Conservation (phyloP, 805 yeast genomes). For the Candida koratica region DNA sequence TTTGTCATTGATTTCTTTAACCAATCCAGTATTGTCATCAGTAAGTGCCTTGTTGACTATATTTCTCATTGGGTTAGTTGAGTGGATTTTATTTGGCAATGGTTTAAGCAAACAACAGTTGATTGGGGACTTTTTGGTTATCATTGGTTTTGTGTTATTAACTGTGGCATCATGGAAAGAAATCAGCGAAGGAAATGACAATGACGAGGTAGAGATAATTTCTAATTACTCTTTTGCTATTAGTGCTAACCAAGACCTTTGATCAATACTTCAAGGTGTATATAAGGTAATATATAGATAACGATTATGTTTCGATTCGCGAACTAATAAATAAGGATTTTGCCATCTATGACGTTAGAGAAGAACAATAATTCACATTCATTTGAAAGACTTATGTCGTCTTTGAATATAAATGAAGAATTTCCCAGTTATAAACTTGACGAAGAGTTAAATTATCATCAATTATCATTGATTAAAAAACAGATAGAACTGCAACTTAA, state of each 20-base stretch:
- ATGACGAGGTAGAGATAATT: slow-evolving; percentile 40
- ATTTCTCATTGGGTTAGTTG: slow-evolving; percentile 71
- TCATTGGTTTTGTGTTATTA: slow-evolving; percentile 64
- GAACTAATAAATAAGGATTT: neutral
- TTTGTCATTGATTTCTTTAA: slow-evolving; percentile 72
- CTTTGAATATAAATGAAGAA: slow-evolving; percentile 13
- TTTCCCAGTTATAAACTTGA: slow-evolving; percentile 10
- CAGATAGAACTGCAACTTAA: slow-evolving; percentile 25
- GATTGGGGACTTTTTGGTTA: slow-evolving; percentile 65
- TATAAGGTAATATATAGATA: slow-evolving; percentile 2
- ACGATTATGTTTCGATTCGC: neutral
- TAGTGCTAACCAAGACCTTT: slow-evolving; percentile 18
- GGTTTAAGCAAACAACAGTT: slow-evolving; percentile 53
- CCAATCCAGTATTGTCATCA: slow-evolving; percentile 79
- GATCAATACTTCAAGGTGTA: neutral
- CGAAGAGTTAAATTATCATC: slow-evolving; percentile 14
- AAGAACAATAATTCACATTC: slow-evolving; percentile 8
- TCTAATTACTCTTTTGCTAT: slow-evolving; percentile 42
- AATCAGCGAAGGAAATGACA: slow-evolving; percentile 46
- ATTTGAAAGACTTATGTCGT: slow-evolving; percentile 16
- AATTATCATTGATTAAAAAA: slow-evolving; percentile 11
- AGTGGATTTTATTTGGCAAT: slow-evolving; percentile 64
- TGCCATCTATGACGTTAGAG: slow-evolving; percentile 13
- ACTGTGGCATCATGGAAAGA: slow-evolving; percentile 65
- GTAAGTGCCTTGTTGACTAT: slow-evolving; percentile 70